Evolutionary conservation across 495 filamentous ascomycete species (phyloP).

Genomic region (Podospora anserina): DNA sequence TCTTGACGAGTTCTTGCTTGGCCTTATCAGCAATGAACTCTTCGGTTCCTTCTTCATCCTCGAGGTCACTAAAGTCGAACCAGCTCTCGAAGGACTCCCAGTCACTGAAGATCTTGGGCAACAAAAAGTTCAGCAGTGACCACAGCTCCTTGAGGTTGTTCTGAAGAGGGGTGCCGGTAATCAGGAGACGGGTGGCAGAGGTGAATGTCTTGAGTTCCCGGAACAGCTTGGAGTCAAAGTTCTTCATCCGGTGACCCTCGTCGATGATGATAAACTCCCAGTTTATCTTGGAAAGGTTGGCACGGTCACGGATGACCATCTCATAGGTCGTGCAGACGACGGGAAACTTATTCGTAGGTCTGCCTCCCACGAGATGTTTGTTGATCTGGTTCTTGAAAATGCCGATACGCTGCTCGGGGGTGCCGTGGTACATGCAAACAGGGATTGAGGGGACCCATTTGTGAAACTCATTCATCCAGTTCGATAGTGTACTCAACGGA

Average conservation of each 20-base stretch:
- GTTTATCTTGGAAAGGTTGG: constrained; percentile 70
- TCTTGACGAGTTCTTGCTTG: constrained; percentile 79
- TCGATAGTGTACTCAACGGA: constrained; percentile 85
- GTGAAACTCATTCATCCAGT: constrained; percentile 94
- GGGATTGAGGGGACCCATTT: constrained; percentile 86
- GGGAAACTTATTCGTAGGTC: constrained; percentile 64
- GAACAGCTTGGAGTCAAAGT: constrained; percentile 89
- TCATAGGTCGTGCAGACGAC: constrained; percentile 93
- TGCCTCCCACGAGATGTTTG: constrained; percentile 46
- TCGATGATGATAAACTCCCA: constrained; percentile 99
- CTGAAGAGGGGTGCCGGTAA: constrained; percentile 92
- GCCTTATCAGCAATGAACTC: constrained; percentile 72
- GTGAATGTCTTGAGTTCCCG: constrained; percentile 80
- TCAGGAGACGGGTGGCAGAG: constrained; percentile 84
- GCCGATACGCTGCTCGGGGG: constrained; percentile 65
- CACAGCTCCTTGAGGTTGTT: constrained; percentile 95
- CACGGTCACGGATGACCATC: constrained; percentile 87
- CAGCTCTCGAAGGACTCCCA: constrained; percentile 86
- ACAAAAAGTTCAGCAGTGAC: constrained; percentile 90
- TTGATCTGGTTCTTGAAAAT: constrained; percentile 65
- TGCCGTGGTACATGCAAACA: constrained; percentile 85
- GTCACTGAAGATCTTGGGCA: constrained; percentile 88
- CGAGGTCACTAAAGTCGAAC: constrained; percentile 92
- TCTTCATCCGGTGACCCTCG: constrained; percentile 96
- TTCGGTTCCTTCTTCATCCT: constrained; percentile 67